Base-by-base conservation (phyloP, 352 stramenopile species). In the Paralagenidium karlingii region DNA sequence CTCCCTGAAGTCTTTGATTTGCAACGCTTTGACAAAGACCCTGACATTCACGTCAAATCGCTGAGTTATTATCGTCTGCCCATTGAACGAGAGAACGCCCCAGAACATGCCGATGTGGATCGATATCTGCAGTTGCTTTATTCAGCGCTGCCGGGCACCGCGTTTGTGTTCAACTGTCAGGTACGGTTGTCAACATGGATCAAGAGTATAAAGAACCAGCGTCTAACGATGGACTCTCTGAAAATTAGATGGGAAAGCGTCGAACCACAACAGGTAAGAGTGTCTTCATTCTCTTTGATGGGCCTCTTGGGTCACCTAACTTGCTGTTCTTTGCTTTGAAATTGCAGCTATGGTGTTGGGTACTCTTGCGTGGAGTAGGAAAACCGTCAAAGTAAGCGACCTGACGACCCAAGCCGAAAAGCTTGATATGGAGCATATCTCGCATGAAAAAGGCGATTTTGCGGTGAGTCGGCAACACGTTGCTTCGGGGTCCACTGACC, bases 81-180 rank as follows among this genome's bases (percentile, higher is more conserved):
- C 1, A 87, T 91, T 22, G 74, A 85, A 22, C 59, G 77, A 3
- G 75, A 88, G 58, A 91, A 88, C 31, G 76, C 77, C 0, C 77
- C 77, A 0, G 77, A 91, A 38, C 75, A 88, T 24, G 49, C 43
- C 2, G 68, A 88, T 16, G 64, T 91, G 1, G 77, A 91, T 38
- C 49, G 53, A 36, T 58, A 88, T 13, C 64, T 80, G 46, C 62
- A 71, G 19, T 45, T 84, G 40, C 68, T 88, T 31, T 39, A 49
- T 29, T 48, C 57, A n/a, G 40, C 48, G 0, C 16, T 7, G 19
- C 19, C 30, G 7, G 16, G 30, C 22, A 91, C 77, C 13, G 77
- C 77, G n/a, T 78, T 87, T 48, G 66, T 91, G 11, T 91, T 91
- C 43, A 92, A 92, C 32, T 92, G 78, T 22, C 78, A 55, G 43